Conservation (phyloP, 345 rosid genomes). For the Dipteronia dyeriana region DNA sequence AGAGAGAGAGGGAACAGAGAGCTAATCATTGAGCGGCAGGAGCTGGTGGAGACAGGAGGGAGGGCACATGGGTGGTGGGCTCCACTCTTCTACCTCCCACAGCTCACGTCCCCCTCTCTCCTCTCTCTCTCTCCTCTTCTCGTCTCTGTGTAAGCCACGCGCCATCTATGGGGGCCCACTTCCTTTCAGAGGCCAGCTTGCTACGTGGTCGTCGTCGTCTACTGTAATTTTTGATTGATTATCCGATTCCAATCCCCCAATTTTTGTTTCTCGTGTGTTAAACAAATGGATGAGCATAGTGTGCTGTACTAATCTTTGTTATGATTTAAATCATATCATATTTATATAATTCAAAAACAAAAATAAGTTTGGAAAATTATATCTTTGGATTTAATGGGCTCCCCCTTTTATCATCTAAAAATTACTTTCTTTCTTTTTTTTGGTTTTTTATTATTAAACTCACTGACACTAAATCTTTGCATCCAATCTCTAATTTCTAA, state of each 20-base stretch:
- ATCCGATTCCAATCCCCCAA: too few relatives aligned
- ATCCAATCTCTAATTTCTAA: too few relatives aligned
- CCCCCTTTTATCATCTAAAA: not conserved
- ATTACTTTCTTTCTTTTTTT: too few relatives aligned
- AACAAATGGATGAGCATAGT: too few relatives aligned
- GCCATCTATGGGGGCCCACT: not conserved
- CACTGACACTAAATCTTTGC: not conserved
- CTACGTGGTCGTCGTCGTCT: too few relatives aligned
- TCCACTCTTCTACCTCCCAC: conserved; percentile 43
- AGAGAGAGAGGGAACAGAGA: conserved; percentile 31
- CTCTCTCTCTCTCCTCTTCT: not conserved
- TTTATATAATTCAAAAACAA: too few relatives aligned
- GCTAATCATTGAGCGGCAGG: conserved; percentile 96
- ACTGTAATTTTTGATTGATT: too few relatives aligned
- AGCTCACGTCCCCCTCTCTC: conserved; percentile 51
- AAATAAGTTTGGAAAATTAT: too few relatives aligned
- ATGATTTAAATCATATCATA: too few relatives aligned
- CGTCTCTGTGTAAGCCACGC: not conserved
- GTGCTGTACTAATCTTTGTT: too few relatives aligned
- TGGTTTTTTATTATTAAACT: not conserved
- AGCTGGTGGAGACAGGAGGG: conserved; percentile 99
- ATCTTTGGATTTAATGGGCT: conserved; percentile 14
- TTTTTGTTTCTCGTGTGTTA: not conserved
- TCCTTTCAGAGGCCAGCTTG: too few relatives aligned
- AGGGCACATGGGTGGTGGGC: conserved; percentile 98